Conservation (phyloP, 2,329 filamentous ascomycete genomes). For the Chrysosporium keratinophilum region DNA sequence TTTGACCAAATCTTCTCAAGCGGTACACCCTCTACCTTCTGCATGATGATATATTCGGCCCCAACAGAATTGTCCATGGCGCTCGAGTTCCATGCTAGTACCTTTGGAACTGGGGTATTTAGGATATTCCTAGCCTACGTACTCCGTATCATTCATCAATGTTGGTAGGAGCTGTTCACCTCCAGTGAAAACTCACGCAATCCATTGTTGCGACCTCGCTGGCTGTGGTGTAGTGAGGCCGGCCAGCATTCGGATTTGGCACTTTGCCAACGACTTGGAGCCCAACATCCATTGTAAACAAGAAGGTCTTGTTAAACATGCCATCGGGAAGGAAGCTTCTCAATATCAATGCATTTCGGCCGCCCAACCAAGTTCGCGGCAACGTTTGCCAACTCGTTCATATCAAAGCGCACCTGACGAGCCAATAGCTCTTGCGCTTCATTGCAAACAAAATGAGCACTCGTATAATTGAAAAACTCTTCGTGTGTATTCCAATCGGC, state of each 20-base stretch:
- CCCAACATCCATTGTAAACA: slow-evolving; percentile 20
- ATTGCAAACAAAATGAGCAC: slow-evolving; percentile 22
- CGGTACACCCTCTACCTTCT: slow-evolving; percentile 22
- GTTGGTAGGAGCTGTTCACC: background rate
- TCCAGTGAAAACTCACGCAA: slow-evolving; percentile 16
- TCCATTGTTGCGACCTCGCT: slow-evolving; percentile 33
- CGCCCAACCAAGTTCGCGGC: slow-evolving; percentile 3
- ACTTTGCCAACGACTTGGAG: slow-evolving; percentile 16
- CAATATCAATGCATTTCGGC: slow-evolving; percentile 14
- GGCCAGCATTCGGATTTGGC: slow-evolving; percentile 17
- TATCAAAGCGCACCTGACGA: slow-evolving; percentile 10
- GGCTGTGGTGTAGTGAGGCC: slow-evolving; percentile 21
- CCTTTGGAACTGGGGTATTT: slow-evolving; percentile 1
- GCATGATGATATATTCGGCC: slow-evolving; percentile 26
- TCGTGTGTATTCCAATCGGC: slow-evolving; percentile 23
- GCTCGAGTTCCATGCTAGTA: slow-evolving; percentile 18
- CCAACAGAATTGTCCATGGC: slow-evolving; percentile 23
- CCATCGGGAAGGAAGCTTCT: slow-evolving; percentile 19
- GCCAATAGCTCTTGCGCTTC: slow-evolving; percentile 1
- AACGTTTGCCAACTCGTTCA: slow-evolving; percentile 2
- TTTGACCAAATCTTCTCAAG: slow-evolving; percentile 24
- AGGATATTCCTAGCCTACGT: slow-evolving; percentile 1
- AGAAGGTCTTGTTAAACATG: slow-evolving; percentile 25
- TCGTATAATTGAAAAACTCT: slow-evolving; percentile 24
- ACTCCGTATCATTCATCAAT: background rate